phyloP scores from a whole-genome alignment of 176 grass and related monocot species.

The Oryza brachyantha region DNA sequence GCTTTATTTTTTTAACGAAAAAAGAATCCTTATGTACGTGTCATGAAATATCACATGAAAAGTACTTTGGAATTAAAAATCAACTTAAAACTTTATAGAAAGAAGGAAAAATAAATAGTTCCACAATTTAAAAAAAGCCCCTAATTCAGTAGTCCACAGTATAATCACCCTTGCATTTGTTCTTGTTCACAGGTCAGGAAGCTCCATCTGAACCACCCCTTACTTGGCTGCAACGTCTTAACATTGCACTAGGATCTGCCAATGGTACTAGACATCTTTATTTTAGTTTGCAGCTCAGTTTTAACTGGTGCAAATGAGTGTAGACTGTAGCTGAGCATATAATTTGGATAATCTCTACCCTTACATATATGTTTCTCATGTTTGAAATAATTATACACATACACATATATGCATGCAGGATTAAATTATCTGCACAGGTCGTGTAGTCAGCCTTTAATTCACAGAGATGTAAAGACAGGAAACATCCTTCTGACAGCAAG shows the following conservation, averaged over 20 bases:
- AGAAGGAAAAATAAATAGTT: background rate
- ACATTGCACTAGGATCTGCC: background rate
- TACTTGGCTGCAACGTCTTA: background rate
- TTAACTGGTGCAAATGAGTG: too few relatives aligned
- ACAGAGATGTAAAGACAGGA: background rate
- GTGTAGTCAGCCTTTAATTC: background rate
- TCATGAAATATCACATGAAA: too few relatives aligned
- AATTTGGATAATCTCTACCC: too few relatives aligned
- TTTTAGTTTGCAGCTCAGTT: too few relatives aligned
- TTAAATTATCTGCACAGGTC: background rate
- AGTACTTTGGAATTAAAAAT: too few relatives aligned
- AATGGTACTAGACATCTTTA: background rate
- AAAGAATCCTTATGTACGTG: too few relatives aligned
- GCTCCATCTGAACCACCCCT: background rate
- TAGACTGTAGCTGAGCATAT: too few relatives aligned
- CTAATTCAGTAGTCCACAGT: background rate
- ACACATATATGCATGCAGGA: background rate
- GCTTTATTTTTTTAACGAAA: too few relatives aligned
- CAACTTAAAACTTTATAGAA: too few relatives aligned
- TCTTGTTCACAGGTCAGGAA: background rate
- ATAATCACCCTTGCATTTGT: background rate
- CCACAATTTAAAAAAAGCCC: background rate
- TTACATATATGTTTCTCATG: too few relatives aligned
- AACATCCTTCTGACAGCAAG: background rate
- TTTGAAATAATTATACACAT: too few relatives aligned